Conservation (phyloP, 441 rosid genomes). For the Gossypium aridum region DNA sequence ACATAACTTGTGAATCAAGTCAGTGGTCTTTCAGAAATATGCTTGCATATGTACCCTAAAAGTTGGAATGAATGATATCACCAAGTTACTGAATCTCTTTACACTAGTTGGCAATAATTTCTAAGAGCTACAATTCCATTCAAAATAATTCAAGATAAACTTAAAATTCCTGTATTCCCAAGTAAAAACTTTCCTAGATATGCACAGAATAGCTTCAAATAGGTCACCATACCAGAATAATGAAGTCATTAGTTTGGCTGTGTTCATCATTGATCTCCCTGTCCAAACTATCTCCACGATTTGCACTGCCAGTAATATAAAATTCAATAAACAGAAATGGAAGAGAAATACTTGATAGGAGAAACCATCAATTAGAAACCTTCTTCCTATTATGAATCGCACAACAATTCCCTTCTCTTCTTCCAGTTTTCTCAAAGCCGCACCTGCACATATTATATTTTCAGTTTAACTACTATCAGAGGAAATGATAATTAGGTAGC, state of each 20-base stretch:
- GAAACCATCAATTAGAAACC: slow-evolving; percentile 32
- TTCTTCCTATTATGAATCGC: slow-evolving; percentile 79
- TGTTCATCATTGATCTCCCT: slow-evolving; percentile 46
- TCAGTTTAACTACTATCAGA: slow-evolving; percentile 10
- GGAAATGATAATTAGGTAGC: neutral
- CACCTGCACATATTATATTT: slow-evolving; percentile 35
- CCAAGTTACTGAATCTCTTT: neutral
- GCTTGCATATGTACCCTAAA: neutral
- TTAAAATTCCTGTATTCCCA: neutral
- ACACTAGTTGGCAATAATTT: neutral
- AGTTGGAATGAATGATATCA: neutral
- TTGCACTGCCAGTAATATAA: slow-evolving; percentile 36
- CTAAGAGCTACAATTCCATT: neutral
- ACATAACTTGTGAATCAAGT: slow-evolving; percentile 2
- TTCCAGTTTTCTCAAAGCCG: slow-evolving; percentile 46
- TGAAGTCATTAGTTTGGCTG: slow-evolving; percentile 50
- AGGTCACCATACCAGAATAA: slow-evolving; percentile 44
- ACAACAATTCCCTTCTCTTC: slow-evolving; percentile 67
- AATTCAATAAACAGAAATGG: slow-evolving; percentile 8
- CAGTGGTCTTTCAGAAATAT: neutral
- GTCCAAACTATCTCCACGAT: slow-evolving; percentile 55
- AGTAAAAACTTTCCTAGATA: neutral
- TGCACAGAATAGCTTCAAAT: slow-evolving; percentile 12
- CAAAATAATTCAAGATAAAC: neutral
- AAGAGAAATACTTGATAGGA: neutral